Evolutionary conservation across 176 grass and related monocot genomes (phyloP).

Genomic region (Oryza australiensis): DNA sequence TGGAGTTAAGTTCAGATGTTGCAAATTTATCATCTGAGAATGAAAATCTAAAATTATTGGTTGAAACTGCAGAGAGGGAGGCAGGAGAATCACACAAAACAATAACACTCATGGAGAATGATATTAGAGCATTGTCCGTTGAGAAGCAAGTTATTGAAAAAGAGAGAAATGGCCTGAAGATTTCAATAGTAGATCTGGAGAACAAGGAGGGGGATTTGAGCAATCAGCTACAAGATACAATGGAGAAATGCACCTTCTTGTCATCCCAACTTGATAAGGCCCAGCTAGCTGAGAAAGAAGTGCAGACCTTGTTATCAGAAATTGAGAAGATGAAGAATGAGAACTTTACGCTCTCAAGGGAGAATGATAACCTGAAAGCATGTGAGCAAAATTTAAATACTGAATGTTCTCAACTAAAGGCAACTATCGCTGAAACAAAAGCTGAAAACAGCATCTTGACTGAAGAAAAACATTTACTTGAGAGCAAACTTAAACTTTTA

Average conservation of each 20-base stretch:
- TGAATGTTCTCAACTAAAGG: slow-evolving; percentile 47
- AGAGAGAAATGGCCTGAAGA: slow-evolving; percentile 46
- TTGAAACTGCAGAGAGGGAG: slow-evolving; percentile 45
- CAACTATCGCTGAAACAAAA: slow-evolving; percentile 31
- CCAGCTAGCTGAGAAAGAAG: slow-evolving; percentile 37
- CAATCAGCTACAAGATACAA: slow-evolving; percentile 42
- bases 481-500: slow-evolving; percentile 43
- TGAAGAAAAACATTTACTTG: slow-evolving; percentile 40
- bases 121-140: slow-evolving; percentile 41
- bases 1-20: slow-evolving; percentile 42
- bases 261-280: slow-evolving; percentile 47
- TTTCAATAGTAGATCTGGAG: slow-evolving; percentile 42
- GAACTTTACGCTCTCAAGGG: slow-evolving; percentile 42
- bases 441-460: slow-evolving; percentile 54
- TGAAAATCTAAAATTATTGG: slow-evolving; percentile 49
- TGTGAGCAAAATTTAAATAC: slow-evolving; percentile 43
- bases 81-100: slow-evolving; percentile 40
- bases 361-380: slow-evolving; percentile 45
- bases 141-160: slow-evolving; percentile 50
- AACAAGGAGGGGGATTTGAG: slow-evolving; percentile 31
- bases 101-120: slow-evolving; percentile 44
- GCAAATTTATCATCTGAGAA: slow-evolving; percentile 56
- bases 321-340: slow-evolving; percentile 56
- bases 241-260: slow-evolving; percentile 37
- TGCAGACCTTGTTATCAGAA: slow-evolving; percentile 46